Percentiles rank a stretch among this genome's conserved stretches.
phyloP scores from a whole-genome alignment of 352 stramenopile genomes.

The Phytophthora foliorum region DNA sequence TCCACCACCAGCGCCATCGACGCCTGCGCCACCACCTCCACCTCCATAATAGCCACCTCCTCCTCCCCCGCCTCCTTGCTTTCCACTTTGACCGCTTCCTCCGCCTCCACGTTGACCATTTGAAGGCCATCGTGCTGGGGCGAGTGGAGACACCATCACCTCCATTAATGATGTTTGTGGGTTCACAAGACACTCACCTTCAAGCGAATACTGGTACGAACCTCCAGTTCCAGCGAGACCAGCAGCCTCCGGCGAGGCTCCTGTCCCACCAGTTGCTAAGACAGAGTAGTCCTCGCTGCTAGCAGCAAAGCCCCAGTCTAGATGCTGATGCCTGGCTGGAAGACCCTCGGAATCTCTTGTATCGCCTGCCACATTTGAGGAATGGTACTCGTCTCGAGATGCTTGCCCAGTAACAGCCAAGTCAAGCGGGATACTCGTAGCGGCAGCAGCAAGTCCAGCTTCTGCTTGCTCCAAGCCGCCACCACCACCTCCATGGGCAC shows the following conservation, averaged over 20 bases:
- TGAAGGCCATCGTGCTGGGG: constrained; percentile 45
- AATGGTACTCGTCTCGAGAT: constrained; percentile 68
- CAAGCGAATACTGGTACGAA: constrained; percentile 56
- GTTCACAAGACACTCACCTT: constrained; percentile 52
- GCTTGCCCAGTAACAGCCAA: constrained; percentile 32
- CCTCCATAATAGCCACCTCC: constrained; percentile 82
- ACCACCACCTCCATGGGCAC: constrained; percentile 73
- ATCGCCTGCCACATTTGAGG: constrained; percentile 58
- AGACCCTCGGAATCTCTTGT: constrained; percentile 53
- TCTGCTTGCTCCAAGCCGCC: constrained; percentile 56
- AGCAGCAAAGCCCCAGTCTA: constrained; percentile 66
- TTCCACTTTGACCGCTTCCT: constrained; percentile 78
- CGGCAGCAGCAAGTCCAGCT: constrained; percentile 48
- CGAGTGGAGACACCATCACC: constrained; percentile 31
- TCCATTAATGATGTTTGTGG: constrained; percentile 43
- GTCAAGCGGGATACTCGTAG: constrained; percentile 52
- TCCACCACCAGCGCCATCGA: constrained; percentile 69
- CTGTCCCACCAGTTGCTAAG: constrained; percentile 61
- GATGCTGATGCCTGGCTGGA: constrained; percentile 53
- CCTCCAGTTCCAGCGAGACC: constrained; percentile 51
- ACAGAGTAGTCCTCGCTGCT: constrained; percentile 56
- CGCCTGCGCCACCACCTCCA: constrained; percentile 67
- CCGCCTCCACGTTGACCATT: constrained; percentile 47
- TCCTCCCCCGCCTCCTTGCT: constrained; percentile 81
- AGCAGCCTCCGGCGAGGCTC: constrained; percentile 34